Base-by-base conservation (phyloP, 352 stramenopile species). In the Salisapilia sapeloensis region DNA sequence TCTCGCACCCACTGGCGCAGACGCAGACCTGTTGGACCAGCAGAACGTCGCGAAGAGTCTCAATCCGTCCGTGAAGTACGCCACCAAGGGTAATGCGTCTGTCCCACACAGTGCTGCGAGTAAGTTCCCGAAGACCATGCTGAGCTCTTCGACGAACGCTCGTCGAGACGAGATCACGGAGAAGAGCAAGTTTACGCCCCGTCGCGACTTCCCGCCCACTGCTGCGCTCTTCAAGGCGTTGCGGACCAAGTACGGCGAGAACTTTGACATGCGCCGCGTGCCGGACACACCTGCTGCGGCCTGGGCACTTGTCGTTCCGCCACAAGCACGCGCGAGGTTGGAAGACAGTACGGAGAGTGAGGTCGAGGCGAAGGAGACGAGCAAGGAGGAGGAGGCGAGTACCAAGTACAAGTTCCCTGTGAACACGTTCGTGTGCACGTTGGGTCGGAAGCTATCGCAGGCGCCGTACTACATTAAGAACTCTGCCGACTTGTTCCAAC, bases 401-500 rank as follows among this genome's bases (percentile, higher is more conserved):
- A 14, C 7, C 4, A 50, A 53, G 7, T 82, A 83, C 46, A 51
- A 58, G 19, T 84, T 84, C 40, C 74, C 74, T 2, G 69, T 89
- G 5, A 83, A 85, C 25, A 85, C 74, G 3, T 89, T 89, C 34
- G 71, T 85, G 24, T 89, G 74, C 48, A 89, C 71, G 3, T 47
- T 89, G 21, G 69, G 74, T 4, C 57, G 71, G 24, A 89, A 89
- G 36, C 50, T 84, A 11, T 84, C 65, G 10, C 74, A 89, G 38
- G 74, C 74, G 24, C 71, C 74, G 5, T 89, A 89, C 44, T 89
- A 60, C 44, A 83, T 89, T 48, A 86, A 86, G 53, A 86, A 86
- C 40, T 83, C 71, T 11, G 71, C 66, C 2, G 71, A 86, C 60
- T 49, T 86, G 37, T 84, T 79, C 38, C 71, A 86, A 42, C 38